A percentile compares a stretch with the other conserved stretches of the same genome.
These are phyloP conservation scores for Thermochaetoides thermophila DNA, from an alignment of 495 filamentous ascomycete genomes.

Conservation along the genomic window DNA sequence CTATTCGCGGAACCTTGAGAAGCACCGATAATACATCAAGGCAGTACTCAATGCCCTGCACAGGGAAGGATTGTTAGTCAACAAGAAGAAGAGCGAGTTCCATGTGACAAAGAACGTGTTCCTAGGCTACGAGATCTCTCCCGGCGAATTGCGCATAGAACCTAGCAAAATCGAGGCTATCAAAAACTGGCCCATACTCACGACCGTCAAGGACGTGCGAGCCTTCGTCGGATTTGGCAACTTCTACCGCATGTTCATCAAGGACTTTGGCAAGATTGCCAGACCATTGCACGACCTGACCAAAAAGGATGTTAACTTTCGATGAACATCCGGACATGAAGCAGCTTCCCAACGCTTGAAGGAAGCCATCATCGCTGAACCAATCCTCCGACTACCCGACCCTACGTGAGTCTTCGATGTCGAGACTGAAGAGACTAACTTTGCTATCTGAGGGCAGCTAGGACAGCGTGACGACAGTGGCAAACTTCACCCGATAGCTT, in stretches of 20 bases:
- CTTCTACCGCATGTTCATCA: slow-evolving; percentile 8
- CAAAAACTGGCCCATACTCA: background rate
- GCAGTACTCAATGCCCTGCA: no score
- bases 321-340: background rate
- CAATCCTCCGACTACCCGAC: background rate
- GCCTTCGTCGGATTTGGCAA: slow-evolving; percentile 4
- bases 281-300: background rate
- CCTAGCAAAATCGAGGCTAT: slow-evolving; percentile 2
- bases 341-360: background rate
- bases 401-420: background rate
- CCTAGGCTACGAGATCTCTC: no score
- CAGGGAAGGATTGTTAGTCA: no score
- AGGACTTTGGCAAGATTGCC: background rate
- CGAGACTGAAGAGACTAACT: background rate
- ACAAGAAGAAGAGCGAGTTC: no score
- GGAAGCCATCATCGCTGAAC: background rate
- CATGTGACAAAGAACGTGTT: no score
- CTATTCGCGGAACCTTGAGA: no score
- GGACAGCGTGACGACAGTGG: background rate
- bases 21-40: no score
- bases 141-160: no score
- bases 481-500: background rate
- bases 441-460: background rate
- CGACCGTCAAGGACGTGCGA: background rate
- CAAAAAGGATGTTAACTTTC: background rate